phyloP scores from a whole-genome alignment of 2,329 filamentous ascomycete species.

The Plectosphaerella cucumerina region DNA sequence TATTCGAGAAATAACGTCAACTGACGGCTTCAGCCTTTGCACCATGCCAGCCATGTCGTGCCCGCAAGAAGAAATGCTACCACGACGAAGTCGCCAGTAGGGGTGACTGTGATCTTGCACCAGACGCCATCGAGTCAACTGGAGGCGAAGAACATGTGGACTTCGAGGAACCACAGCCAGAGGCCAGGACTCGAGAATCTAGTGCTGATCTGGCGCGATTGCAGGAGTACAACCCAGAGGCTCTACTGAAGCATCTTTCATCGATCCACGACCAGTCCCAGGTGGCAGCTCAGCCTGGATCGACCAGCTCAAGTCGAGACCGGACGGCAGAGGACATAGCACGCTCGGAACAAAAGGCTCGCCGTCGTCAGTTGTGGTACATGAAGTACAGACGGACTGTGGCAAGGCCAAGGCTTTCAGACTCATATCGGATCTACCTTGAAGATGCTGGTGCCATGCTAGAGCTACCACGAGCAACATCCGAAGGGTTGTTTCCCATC shows the following conservation, averaged over 20 bases:
- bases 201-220: constrained; percentile 9
- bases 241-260: constrained; percentile 12
- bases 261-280: background rate
- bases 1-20: background rate
- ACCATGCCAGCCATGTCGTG: constrained; percentile 14
- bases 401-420: constrained; percentile 1
- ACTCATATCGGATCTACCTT: constrained; percentile 10
- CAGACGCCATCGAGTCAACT: no score
- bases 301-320: background rate
- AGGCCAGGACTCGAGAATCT: constrained; percentile 1
- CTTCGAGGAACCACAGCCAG: background rate
- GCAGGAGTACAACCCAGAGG: constrained; percentile 15
- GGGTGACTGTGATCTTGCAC: background rate
- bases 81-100: constrained; percentile 2
- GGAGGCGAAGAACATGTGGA: no score
- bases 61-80: constrained; percentile 15
- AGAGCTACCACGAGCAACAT: constrained; percentile 10
- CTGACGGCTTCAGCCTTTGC: background rate
- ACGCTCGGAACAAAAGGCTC: background rate
- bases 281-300: background rate
- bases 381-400: constrained; percentile 7
- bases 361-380: constrained; percentile 11
- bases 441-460: constrained; percentile 12
- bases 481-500: constrained; percentile 10
- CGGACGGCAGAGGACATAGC: background rate